phyloP scores from a whole-genome alignment of 2,329 filamentous ascomycete species.

The Bipolaris victoriae region DNA sequence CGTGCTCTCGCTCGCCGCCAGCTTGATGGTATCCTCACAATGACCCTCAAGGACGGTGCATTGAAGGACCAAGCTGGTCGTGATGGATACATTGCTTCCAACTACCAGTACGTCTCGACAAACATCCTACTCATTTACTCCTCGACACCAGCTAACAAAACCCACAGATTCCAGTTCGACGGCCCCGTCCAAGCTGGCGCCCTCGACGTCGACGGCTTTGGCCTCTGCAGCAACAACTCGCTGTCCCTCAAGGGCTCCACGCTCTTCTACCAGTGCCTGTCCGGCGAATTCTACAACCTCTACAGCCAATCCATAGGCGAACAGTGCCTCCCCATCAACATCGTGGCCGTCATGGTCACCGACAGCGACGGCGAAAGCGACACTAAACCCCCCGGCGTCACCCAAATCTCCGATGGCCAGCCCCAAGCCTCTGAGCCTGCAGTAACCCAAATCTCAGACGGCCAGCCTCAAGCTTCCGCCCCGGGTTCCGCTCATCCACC shows the following conservation, averaged over 20 bases:
- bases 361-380: no score
- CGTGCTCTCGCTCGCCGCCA: conserved; percentile 37
- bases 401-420: conserved; percentile 40
- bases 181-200: conserved; percentile 66
- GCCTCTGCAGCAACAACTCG: conserved; percentile 69
- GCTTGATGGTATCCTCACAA: conserved; percentile 57
- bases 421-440: conserved; percentile 22
- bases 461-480: conserved; percentile 32
- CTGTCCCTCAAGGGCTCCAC: conserved; percentile 68
- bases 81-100: conserved; percentile 79
- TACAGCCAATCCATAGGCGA: conserved; percentile 73
- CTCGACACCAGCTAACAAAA: conserved; percentile 9
- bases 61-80: conserved; percentile 70
- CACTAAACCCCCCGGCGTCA: no score
- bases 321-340: conserved; percentile 64
- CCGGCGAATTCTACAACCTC: conserved; percentile 80
- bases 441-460: conserved; percentile 40
- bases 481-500: not conserved
- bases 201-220: conserved; percentile 75
- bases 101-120: conserved; percentile 63
- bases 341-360: conserved; percentile 25
- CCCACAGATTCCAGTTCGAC: conserved; percentile 51
- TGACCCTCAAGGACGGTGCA: conserved; percentile 67
- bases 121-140: no score
- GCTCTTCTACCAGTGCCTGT: conserved; percentile 76